Conservation (phyloP, 192 early-diverging fungal species). For the Rhizophagus sp. region DNA sequence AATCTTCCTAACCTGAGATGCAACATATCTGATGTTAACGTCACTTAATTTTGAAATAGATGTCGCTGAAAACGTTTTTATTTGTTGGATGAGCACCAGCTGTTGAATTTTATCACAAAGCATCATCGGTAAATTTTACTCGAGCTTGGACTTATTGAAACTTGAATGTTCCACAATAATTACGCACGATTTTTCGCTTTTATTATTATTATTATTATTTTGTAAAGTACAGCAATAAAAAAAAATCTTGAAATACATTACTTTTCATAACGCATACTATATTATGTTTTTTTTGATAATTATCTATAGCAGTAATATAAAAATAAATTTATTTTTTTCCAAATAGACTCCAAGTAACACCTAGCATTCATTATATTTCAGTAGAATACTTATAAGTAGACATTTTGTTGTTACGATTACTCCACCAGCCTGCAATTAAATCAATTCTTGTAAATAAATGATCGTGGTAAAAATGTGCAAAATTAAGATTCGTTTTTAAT, state of each 20-base stretch:
- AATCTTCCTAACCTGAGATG: too few species aligned
- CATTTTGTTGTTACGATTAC: not conserved
- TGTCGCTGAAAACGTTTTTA: too few species aligned
- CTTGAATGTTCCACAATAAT: not conserved
- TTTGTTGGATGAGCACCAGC: too few species aligned
- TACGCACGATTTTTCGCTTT: not conserved
- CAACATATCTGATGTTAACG: too few species aligned
- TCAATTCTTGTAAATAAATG: not conserved
- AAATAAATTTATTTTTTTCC: not conserved
- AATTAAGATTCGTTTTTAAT: not conserved
- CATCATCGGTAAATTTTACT: not conserved
- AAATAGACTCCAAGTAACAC: not conserved
- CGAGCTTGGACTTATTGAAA: not conserved
- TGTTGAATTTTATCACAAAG: too few species aligned
- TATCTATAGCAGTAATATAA: not conserved
- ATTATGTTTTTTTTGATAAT: not conserved
- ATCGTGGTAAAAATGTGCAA: conserved; percentile 21
- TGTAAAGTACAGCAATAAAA: not conserved
- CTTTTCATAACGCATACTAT: not conserved
- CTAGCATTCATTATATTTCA: not conserved
- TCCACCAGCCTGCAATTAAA: not conserved
- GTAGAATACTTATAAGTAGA: not conserved
- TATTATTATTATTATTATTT: not conserved
- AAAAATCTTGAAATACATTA: not conserved
- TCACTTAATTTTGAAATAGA: too few species aligned